Base-by-base conservation (phyloP, 2,329 filamentous ascomycete species). In the Penicillium aurantiogriseum region DNA sequence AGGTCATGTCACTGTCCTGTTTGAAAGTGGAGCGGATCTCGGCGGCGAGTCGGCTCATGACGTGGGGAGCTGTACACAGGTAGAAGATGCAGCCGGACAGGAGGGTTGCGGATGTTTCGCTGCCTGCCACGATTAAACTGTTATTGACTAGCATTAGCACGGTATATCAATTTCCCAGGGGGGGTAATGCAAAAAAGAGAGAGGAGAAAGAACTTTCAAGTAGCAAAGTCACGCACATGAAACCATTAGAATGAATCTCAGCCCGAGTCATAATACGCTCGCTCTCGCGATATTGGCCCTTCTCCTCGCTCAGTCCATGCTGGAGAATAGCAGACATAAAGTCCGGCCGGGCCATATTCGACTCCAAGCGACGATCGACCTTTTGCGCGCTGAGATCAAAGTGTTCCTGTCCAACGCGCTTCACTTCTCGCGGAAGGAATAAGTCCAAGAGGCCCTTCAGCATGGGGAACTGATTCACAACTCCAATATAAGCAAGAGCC, bases 41-140 rank as follows among this genome's bases (percentile, higher is more conserved):
- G 0, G 59, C 6, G 11, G 33, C 50, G 10, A 75, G 62, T 23
- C 43, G 51, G 15, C 39, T 42, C 57, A 67, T 64, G 7, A 48
- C 53, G 0, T 48, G 47, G 1, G 64, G 61, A 11, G 69, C 62
- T 0, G 54, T 60, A 5, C 69, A 66, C 1, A 75, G 62, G 21
- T 67, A 65, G 43, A 64, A 77, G 3, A 70, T 69, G 7, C 66
- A 67, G 2, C 75, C 76, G 0, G 71, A 72, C 1, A 80, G 65
- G 3, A 74, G 47, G 0, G 77, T 78, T 2, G 76, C 76, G 0
- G 75, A 71, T 3, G 77, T 79, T 56, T 76, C 74, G 13, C 67
- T 72, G 1, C 76, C 75, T 7, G 71, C 75, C 7, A 75, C 46
- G 6, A 77, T 66, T 2, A 76, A 47, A 49, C 64, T 67, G 15